Conservation (phyloP, 2,329 filamentous ascomycete genomes). For the Madurella fahalii region DNA sequence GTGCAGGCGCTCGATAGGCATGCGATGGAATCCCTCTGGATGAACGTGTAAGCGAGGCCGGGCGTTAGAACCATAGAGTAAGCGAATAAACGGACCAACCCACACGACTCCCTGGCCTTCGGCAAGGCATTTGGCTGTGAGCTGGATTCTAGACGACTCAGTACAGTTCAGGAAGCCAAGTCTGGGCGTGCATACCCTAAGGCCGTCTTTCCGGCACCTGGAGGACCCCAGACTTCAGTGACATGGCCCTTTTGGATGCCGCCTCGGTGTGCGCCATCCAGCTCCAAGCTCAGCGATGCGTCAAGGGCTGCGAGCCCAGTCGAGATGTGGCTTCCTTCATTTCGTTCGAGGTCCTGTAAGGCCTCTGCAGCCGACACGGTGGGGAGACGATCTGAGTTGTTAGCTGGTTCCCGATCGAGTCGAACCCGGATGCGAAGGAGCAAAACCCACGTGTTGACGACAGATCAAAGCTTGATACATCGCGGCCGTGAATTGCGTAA, state of each 20-base stretch:
- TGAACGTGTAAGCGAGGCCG: constrained; percentile 4
- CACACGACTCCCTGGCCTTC: constrained; percentile 66
- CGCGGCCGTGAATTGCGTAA: constrained; percentile 55
- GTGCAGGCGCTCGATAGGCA: constrained; percentile 37
- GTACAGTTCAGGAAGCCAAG: background rate
- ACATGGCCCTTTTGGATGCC: constrained; percentile 74
- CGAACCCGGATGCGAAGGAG: background rate
- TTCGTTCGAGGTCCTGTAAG: constrained; percentile 55
- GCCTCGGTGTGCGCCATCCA: constrained; percentile 29
- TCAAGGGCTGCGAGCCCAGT: constrained; percentile 56
- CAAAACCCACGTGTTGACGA: constrained; percentile 15
- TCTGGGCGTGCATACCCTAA: constrained; percentile 58
- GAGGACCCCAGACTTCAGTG: constrained; percentile 83
- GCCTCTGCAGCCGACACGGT: constrained; percentile 73
- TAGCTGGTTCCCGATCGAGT: constrained; percentile 17
- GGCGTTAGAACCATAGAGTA: constrained; percentile 12
- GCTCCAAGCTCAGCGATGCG: constrained; percentile 27
- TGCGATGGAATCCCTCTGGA: constrained; percentile 45
- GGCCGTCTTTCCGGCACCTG: constrained; percentile 79
- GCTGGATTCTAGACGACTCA: constrained; percentile 58
- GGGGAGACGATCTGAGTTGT: constrained; percentile 62
- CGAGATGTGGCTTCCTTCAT: constrained; percentile 48
- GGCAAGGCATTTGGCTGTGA: constrained; percentile 59
- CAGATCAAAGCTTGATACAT: constrained; percentile 56
- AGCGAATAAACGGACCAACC: constrained; percentile 62